These are phyloP conservation scores for Citrus sinensis DNA, from an alignment of 345 rosid species.

Conservation along the genomic window DNA sequence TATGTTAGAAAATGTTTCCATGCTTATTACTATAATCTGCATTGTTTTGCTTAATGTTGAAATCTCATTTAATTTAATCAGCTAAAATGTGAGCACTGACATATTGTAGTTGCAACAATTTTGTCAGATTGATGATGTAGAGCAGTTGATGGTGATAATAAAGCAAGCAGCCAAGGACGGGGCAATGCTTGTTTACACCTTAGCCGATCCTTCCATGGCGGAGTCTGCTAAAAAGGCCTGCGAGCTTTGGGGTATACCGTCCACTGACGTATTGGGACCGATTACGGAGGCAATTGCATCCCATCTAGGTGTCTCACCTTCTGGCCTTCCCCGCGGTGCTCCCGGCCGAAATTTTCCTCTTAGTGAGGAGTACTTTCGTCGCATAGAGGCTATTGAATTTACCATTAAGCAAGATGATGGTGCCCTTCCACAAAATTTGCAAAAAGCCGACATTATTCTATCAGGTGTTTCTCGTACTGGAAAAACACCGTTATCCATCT, in stretches of 20 bases:
- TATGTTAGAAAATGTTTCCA: not conserved
- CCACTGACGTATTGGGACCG: constrained; percentile 77
- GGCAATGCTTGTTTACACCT: constrained; percentile 66
- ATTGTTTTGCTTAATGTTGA: not conserved
- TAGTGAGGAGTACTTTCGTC: constrained; percentile 59
- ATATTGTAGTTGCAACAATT: not conserved
- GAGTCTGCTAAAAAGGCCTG: constrained; percentile 71
- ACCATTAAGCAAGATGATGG: constrained; percentile 93
- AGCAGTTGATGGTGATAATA: constrained; percentile 60
- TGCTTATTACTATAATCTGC: not conserved
- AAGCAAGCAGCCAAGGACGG: constrained; percentile 89
- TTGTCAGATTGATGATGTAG: constrained; percentile 66
- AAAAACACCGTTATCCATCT: constrained; percentile 80
- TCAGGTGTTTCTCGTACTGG: constrained; percentile 84
- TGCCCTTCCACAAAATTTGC: constrained; percentile 67
- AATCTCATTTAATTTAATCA: not conserved
- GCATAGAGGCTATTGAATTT: constrained; percentile 83
- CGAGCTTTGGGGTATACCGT: constrained; percentile 62
- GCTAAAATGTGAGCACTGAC: not conserved
- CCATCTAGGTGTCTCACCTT: constrained; percentile 79
- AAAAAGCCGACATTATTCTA: constrained; percentile 67
- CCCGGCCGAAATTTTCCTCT: constrained; percentile 47
- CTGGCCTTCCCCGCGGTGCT: constrained; percentile 82
- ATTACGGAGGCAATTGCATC: constrained; percentile 77
- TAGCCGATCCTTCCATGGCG: constrained; percentile 79